Conservation (phyloP, 2,329 filamentous ascomycete genomes). For the Myriangium duriaei region DNA sequence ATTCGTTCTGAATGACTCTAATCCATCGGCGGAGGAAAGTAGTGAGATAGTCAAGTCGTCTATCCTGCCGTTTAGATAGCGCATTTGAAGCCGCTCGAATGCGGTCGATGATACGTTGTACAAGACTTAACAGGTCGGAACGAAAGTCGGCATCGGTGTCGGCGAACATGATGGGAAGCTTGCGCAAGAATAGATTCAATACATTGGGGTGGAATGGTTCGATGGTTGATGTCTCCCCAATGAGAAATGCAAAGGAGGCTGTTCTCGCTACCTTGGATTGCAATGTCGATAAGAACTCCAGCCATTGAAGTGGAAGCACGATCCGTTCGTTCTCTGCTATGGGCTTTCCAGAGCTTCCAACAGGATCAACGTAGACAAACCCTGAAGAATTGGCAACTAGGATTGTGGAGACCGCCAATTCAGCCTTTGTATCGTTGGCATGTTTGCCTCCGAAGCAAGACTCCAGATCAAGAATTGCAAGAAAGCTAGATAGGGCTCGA, state of each 20-base stretch:
- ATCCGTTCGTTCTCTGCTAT: constrained; percentile 21
- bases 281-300: constrained; percentile 27
- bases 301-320: constrained; percentile 40
- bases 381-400: constrained; percentile 31
- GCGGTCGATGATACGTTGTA: constrained; percentile 65
- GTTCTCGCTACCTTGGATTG: constrained; percentile 46
- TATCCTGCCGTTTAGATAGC: constrained; percentile 36
- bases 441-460: constrained; percentile 14
- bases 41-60: constrained; percentile 36
- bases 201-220: constrained; percentile 54
- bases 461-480: constrained; percentile 28
- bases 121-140: constrained; percentile 63
- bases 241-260: constrained; percentile 68
- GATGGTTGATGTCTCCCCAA: constrained; percentile 62
- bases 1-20: constrained; percentile 56
- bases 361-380: constrained; percentile 26
- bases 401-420: constrained; percentile 19
- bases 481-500: constrained; percentile 28
- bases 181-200: constrained; percentile 49
- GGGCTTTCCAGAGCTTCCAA: constrained; percentile 5
- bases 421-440: not conserved
- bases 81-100: constrained; percentile 33
- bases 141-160: constrained; percentile 80
- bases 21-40: constrained; percentile 65
- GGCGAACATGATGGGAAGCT: constrained; percentile 61